These are phyloP conservation scores for Tribonema minus DNA, from an alignment of 108 stramenopile species.

Conservation along the genomic window DNA sequence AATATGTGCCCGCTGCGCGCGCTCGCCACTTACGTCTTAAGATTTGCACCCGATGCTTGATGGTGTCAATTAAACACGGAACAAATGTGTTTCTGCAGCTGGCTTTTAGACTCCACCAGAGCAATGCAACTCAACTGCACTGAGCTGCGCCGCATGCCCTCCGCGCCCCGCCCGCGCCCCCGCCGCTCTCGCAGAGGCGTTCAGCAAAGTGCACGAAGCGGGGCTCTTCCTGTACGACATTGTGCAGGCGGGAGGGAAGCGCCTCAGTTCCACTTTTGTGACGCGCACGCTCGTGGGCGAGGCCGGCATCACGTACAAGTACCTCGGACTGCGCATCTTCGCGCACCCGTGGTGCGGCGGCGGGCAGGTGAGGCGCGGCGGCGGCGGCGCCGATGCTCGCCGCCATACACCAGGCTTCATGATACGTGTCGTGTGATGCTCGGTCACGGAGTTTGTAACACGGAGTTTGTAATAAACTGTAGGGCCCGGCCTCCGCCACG, in stretches of 20 bases:
- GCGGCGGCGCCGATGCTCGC: slow-evolving; percentile 3
- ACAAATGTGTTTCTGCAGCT: not conserved
- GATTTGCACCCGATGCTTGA: too few relatives aligned
- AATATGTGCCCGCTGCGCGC: too few relatives aligned
- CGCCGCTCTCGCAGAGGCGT: too few relatives aligned
- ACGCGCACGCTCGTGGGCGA: slow-evolving; percentile 57
- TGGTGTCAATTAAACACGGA: not conserved
- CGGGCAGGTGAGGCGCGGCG: slow-evolving; percentile 4
- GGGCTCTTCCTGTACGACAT: slow-evolving; percentile 67
- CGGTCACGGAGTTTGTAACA: too few relatives aligned
- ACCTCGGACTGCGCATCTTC: slow-evolving; percentile 79
- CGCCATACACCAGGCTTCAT: too few relatives aligned
- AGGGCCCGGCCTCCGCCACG: too few relatives aligned
- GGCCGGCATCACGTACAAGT: slow-evolving; percentile 77
- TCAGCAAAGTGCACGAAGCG: slow-evolving; percentile 25
- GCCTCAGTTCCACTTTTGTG: slow-evolving; percentile 67
- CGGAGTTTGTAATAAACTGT: too few relatives aligned
- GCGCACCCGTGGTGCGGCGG: slow-evolving; percentile 75
- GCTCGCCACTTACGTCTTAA: too few relatives aligned
- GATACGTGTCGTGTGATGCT: too few relatives aligned
- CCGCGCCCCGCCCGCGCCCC: too few relatives aligned
- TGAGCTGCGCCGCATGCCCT: not conserved
- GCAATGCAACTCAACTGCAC: not conserved
- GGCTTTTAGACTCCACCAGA: not conserved
- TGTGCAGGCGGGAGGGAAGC: slow-evolving; percentile 74